phyloP scores from a whole-genome alignment of 1,284 basidiomycete species.

The Ceratobasidium sp. region DNA sequence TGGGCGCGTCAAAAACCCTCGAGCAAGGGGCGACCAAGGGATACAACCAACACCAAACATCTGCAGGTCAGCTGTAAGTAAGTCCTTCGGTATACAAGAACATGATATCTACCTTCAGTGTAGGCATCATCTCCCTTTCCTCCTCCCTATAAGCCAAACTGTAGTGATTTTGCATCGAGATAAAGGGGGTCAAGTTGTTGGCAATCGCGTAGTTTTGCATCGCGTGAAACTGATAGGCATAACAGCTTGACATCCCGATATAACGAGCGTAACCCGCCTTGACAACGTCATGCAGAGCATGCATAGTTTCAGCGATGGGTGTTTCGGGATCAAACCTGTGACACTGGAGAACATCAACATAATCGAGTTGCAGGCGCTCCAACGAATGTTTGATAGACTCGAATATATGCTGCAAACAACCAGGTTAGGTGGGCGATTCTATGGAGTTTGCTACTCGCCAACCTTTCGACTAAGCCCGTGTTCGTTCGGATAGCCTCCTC shows the following conservation, averaged over 20 bases:
- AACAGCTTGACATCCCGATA: constrained; percentile 59
- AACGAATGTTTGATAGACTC: constrained; percentile 52
- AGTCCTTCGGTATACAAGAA: not conserved
- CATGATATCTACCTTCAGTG: constrained; percentile 44
- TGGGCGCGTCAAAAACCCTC: constrained; percentile 43
- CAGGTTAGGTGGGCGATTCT: too few species aligned
- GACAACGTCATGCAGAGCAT: constrained; percentile 62
- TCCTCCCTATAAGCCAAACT: constrained; percentile 54
- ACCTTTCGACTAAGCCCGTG: constrained; percentile 47
- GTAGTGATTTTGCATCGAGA: constrained; percentile 61
- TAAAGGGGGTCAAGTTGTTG: constrained; percentile 59
- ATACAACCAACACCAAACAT: constrained; percentile 47
- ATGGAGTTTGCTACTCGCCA: too few species aligned
- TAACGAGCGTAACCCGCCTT: constrained; percentile 60
- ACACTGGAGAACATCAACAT: constrained; percentile 58
- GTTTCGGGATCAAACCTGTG: constrained; percentile 61
- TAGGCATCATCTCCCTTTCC: constrained; percentile 56
- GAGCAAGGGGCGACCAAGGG: constrained; percentile 47
- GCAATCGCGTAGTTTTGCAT: constrained; percentile 57
- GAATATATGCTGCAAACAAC: constrained; percentile 54
- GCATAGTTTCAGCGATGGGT: constrained; percentile 61
- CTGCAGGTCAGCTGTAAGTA: constrained; percentile 5
- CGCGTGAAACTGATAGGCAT: constrained; percentile 53
- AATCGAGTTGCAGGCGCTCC: constrained; percentile 53
- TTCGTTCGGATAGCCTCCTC: constrained; percentile 40